Evolutionary conservation across 2,329 filamentous ascomycete genomes (phyloP), one percentile per base, ranked within the genome.

Genomic region (Botrytis deweyae): DNA sequence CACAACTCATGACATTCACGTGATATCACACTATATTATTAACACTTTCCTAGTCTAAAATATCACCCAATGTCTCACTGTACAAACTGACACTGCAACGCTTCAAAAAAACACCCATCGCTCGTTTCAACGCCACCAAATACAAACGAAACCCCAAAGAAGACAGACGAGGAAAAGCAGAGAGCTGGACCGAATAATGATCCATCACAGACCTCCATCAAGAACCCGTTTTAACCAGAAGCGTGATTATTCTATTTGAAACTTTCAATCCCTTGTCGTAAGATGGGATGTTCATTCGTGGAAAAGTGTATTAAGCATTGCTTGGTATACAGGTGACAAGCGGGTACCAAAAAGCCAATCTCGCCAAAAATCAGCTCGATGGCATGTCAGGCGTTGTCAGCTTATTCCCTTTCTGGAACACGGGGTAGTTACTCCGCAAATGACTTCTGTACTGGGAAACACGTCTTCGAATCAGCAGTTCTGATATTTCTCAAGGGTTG

Each of bases 61-160:
- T 42, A 33, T 16, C 29, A 40, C 52, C n/a, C 67, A 38, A 69
- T 22, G 36, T 69, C 67, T 42, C 67, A 59, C 52, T 58, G 14
- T 22, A 69, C 66, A 14, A 58, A 58, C 66, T 42, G 29, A n/a
- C 58, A 36, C 58, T 49, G 22, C 40, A 49, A 55, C 46, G 46
- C 65, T 36, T 8, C 46, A 14, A 68, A 29, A 52, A 52, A 3
- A 16, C 49, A 4, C 25, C 12, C 22, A 44, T 63, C 25, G 9
- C 20, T 64, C 18, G 16, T 29, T 71, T 42, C 52, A 9, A 52
- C 69, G 69, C 69, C 69, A 71, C 58, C 58, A 65, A 58, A 52
- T 40, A 44, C 6, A 38, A 18, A 40, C 69, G 69, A 42, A 52
- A 25, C 59, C 69, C 36, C 33, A 71, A 65, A 71, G 59, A 14